Percentiles rank a stretch among this genome's conserved stretches.
phyloP scores from a whole-genome alignment of 257 asterid species.

The Paraleonurus japonicus region DNA sequence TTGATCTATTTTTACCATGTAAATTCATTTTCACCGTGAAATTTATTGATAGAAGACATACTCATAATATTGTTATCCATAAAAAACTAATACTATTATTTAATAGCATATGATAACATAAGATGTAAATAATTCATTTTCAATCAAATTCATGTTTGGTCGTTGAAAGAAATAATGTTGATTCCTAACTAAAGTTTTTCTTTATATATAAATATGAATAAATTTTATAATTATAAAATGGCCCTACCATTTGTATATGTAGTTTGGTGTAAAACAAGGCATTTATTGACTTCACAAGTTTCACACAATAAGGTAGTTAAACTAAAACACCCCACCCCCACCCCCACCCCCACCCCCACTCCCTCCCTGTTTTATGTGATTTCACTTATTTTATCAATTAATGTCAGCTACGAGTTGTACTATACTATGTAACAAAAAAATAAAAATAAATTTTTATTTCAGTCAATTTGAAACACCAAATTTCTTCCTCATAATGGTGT shows the following conservation, averaged over 20 bases:
- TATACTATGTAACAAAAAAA: not conserved
- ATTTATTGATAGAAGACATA: too few relatives aligned
- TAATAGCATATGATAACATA: too few relatives aligned
- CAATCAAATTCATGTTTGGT: not conserved
- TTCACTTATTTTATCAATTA: conserved; percentile 21
- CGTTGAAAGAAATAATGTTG: not conserved
- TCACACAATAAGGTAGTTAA: conserved; percentile 29
- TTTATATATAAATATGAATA: too few relatives aligned
- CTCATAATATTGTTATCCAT: too few relatives aligned
- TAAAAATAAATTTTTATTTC: not conserved
- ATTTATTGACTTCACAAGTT: conserved; percentile 38
- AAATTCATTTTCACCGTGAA: too few relatives aligned
- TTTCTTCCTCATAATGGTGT: not conserved
- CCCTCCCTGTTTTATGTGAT: not conserved
- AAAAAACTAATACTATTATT: too few relatives aligned
- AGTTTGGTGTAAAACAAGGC: conserved; percentile 18
- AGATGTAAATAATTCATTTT: too few relatives aligned
- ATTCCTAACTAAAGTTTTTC: not conserved
- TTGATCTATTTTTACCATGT: too few relatives aligned
- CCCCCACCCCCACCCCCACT: not conserved
- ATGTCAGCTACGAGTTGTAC: not conserved
- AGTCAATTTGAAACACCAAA: not conserved
- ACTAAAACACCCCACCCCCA: not conserved
- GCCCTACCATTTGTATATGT: not conserved
- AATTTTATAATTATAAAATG: not conserved